Conservation (phyloP, 768 basidiomycete genomes). For the Phylloporus sp. region DNA sequence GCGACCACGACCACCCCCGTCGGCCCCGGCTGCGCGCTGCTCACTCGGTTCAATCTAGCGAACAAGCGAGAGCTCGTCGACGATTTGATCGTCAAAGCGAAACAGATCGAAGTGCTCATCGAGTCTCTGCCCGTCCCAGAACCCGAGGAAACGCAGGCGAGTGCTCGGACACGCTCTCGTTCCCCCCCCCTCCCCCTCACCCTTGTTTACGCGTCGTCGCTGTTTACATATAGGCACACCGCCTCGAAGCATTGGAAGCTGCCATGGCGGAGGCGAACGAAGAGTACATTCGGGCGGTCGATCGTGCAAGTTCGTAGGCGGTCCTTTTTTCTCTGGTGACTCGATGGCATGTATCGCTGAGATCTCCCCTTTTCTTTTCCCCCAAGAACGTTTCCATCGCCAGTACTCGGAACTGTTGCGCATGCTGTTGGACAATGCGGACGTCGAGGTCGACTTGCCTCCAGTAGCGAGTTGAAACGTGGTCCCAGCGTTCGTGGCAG, state of each 20-base stretch:
- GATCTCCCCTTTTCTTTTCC: not conserved
- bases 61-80: slow-evolving; percentile 81
- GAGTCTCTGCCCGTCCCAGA: slow-evolving; percentile 75
- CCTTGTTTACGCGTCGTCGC: not conserved
- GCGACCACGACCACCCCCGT: not conserved
- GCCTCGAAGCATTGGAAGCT: slow-evolving; percentile 62
- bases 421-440: slow-evolving; percentile 52
- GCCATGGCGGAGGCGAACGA: slow-evolving; percentile 70
- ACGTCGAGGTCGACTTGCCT: slow-evolving; percentile 30
- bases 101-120: slow-evolving; percentile 84
- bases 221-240: slow-evolving; percentile 43
- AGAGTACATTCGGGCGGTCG: slow-evolving; percentile 69
- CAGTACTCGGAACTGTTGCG: slow-evolving; percentile 57
- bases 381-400: slow-evolving; percentile 51
- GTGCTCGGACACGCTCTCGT: not conserved
- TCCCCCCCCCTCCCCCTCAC: too few species aligned
- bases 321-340: not conserved
- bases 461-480: not conserved
- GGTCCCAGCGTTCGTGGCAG: not conserved
- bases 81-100: slow-evolving; percentile 81
- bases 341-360: not conserved
- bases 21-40: not conserved
- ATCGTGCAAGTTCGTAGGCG: slow-evolving; percentile 62
- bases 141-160: slow-evolving; percentile 66
- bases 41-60: slow-evolving; percentile 39